Percentiles rank a stretch among this genome's conserved stretches.
These are phyloP conservation scores for Yamadazyma spencermartinsiae DNA, from an alignment of 1,139 yeast genomes.

Conservation along the genomic window DNA sequence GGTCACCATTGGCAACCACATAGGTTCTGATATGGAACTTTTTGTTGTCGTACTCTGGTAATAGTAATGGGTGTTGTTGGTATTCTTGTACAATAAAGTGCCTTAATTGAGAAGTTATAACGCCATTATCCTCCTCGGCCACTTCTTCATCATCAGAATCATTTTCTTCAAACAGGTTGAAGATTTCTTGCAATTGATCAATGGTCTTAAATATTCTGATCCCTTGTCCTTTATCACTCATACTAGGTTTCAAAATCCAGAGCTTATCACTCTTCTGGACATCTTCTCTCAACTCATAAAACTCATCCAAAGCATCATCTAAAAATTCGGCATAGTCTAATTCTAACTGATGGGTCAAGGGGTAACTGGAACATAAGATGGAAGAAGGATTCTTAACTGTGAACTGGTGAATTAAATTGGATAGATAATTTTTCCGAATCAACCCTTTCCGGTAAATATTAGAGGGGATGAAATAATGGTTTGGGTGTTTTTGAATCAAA, in stretches of 20 bases:
- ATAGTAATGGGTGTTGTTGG: conserved; percentile 61
- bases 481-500: conserved; percentile 36
- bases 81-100: conserved; percentile 90
- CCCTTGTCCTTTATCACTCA: conserved; percentile 98
- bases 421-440: conserved; percentile 84
- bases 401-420: conserved; percentile 75
- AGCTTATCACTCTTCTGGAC: conserved; percentile 61
- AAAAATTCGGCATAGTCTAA: conserved; percentile 96
- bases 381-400: conserved; percentile 74
- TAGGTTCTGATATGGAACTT: conserved; percentile 90
- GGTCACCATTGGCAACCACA: conserved; percentile 72
- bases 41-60: conserved; percentile 58
- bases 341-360: conserved; percentile 77
- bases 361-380: conserved; percentile 58
- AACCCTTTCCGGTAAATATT: conserved; percentile 84
- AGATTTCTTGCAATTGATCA: conserved; percentile 77
- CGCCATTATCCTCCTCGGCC: conserved; percentile 48
- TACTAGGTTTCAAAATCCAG: conserved; percentile 92
- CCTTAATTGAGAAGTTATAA: conserved; percentile 82
- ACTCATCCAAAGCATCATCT: conserved; percentile 90
- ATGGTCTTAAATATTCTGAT: conserved; percentile 77
- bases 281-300: conserved; percentile 82
- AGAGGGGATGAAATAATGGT: conserved; percentile 68
- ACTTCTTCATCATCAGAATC: conserved; percentile 52
- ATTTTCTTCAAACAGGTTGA: conserved; percentile 80